Base-by-base conservation (phyloP, 176 grass and related monocot genomes). In the Calamus simplicifolius region DNA sequence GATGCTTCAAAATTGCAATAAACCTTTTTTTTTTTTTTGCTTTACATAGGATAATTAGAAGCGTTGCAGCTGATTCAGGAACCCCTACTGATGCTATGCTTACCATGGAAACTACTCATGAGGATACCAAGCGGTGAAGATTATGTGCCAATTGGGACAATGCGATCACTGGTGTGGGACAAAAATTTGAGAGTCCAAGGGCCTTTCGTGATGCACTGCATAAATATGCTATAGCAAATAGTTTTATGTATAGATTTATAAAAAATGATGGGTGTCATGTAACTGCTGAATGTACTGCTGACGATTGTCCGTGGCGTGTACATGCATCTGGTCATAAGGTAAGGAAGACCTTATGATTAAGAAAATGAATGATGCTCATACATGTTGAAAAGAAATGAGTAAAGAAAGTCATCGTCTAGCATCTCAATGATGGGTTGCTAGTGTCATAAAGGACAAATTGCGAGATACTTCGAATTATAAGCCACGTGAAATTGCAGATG, bases 391-490 rank as follows among this genome's bases (percentile, higher is more conserved):
- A 51, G 92, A 91, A 62, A 70, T 82, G 48, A 81, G 69, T 57
- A n/a, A n/a, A n/a, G n/a, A n/a, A n/a, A n/a, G n/a, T n/a, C n/a
- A n/a, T n/a, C n/a, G n/a, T n/a, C n/a, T n/a, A n/a, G n/a, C n/a
- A n/a, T n/a, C n/a, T n/a, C n/a, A n/a, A n/a, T n/a, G n/a, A n/a
- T n/a, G n/a, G 92, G 82, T 97, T 66, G 86, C 92, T 58, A 97
- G 87, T 81, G 87, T 97, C 67, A 97, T 97, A 55, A 97, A 97
- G 67, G 92, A 97, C 61, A 97, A 88, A 48, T 76, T 97, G 60
- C 86, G 80, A 66, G 80, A 89, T 63, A 85, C 68, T 50, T 87
- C 92, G 43, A 81, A 90, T 61, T 88, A 89, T 66, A 90, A 79
- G 57, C 87, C 92, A 19, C 85, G 83, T 57, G 92, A 96, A 38